Evolutionary conservation across 2,329 filamentous ascomycete species (phyloP), one percentile per base, ranked within the genome.

Genomic region (Parafenestella ontariensis): DNA sequence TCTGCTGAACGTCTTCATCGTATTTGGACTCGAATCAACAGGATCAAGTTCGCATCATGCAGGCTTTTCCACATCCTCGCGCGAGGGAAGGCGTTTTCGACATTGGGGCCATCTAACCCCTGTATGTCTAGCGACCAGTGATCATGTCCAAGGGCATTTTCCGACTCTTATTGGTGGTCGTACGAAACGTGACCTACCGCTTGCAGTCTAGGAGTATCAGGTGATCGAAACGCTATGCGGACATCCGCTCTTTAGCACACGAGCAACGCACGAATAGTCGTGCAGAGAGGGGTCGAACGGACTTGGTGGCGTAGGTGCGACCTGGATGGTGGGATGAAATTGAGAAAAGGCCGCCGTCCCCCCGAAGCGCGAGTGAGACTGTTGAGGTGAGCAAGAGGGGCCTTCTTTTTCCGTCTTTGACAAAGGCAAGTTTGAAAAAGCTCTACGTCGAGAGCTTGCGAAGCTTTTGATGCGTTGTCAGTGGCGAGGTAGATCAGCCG

Each of bases 401-500:
- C 51, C 46, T 49, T 52, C 55, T 58, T 57, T 58, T 52, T 52
- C 46, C 52, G 42, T 47, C 26, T 44, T 50, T 20, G 41, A 54
- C 40, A 34, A 54, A 44, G 44, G 39, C n/a, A 41, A 26, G 29
- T 43, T 50, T 49, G 48, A 39, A 49, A 48, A 28, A 24, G 3
- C 31, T 39, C 37, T 41, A 24, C 56, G 47, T 55, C n/a, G 58
- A 48, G 53, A 55, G 23, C 41, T 53, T 57, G 49, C 55, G 55
- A 54, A 52, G 52, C 49, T 58, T 60, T 67, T 66, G 64, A 70
- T 71, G 69, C 60, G 69, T 61, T 72, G 69, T 66, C 68, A 66
- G 67, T 70, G 68, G 69, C 69, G 65, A 70, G 55, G 59, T 41
- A 42, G 65, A 68, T 66, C 62, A 41, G 43, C 33, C 39, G 53